Base-by-base conservation (phyloP, 768 basidiomycete genomes). In the Chalciporus chontae region DNA sequence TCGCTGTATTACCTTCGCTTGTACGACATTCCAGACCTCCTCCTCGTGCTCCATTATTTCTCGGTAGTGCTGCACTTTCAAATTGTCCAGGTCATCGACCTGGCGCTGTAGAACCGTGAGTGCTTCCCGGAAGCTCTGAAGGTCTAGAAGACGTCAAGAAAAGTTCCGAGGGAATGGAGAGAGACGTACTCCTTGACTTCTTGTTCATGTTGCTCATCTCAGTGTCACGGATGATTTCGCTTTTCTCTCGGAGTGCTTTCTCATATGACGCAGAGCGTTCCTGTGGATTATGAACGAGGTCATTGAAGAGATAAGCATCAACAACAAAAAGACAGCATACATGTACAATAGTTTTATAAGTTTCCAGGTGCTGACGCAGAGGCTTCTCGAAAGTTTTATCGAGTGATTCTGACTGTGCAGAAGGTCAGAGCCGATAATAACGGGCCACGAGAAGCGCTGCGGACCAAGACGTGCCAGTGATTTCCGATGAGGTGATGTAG, bases 21-120 rank as follows among this genome's bases (percentile, higher is more conserved):
- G 84, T 6, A 95, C 90, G 13, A 83, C 80, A 59, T 94, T 84
- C 94, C 94, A 97, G n/a, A 92, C 87, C 67, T 95, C 85, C 58
- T 94, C 91, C 70, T 96, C 94, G 58, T 94, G 93, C 51, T 90
- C 89, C 43, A 93, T 71, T 46, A 95, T 92, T 59, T 92, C 85
- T 55, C 85, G 80, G 61, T 97, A 94, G 70, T 97, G 92, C 7
- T 79, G 75, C 8, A 74, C 79, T 63, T 94, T 95, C 48, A 97
- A 72, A 47, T 81, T 81, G 68, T 97, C 94, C 3, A 96, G 74
- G 51, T 93, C 93, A 58, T 95, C 91, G 0, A 97, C 92, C 67
- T 95, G 92, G 36, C 83, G 76, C 58, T 95, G 94, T 37, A 95
- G 71, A 13, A 91, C 76, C 23, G 79, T 67, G 31, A 96, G 71